A percentile compares a stretch with the other conserved stretches of the same genome.
These are phyloP conservation scores for Sedum album DNA, from an alignment of 164 flowering plant genomes.

Conservation along the genomic window DNA sequence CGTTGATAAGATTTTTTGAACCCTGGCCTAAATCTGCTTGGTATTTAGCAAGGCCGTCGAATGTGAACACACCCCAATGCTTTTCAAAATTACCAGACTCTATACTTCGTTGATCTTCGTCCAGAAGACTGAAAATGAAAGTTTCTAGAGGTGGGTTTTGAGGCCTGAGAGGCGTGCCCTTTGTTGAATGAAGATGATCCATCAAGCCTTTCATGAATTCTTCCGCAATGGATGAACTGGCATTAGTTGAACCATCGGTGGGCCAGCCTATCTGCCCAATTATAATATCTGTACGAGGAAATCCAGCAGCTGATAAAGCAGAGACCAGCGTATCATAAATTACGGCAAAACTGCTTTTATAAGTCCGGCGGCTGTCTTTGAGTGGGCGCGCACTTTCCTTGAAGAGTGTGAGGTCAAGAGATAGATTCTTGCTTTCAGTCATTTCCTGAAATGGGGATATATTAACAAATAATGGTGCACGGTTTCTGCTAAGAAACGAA, in stretches of 20 bases:
- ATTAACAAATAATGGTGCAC: constrained; percentile 64
- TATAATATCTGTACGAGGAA: constrained; percentile 48
- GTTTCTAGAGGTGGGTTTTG: constrained; percentile 41
- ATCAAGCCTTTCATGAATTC: constrained; percentile 58
- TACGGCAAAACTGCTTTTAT: constrained; percentile 64
- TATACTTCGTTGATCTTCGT: constrained; percentile 65
- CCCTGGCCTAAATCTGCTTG: constrained; percentile 45
- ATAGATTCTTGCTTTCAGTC: constrained; percentile 49
- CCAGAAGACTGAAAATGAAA: constrained; percentile 60
- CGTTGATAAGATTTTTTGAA: constrained; percentile 42
- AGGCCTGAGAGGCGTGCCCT: constrained; percentile 70
- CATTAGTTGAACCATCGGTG: constrained; percentile 75
- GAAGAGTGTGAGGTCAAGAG: constrained; percentile 60
- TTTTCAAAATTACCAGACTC: constrained; percentile 56
- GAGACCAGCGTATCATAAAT: constrained; percentile 5
- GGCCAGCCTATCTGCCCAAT: constrained; percentile 87
- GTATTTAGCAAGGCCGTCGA: constrained; percentile 92
- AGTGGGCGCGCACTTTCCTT: constrained; percentile 38
- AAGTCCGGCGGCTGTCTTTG: constrained; percentile 45
- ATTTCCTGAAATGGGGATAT: constrained; percentile 60
- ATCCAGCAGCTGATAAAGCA: constrained; percentile 53
- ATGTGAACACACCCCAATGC: constrained; percentile 88
- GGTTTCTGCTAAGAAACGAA: constrained; percentile 54
- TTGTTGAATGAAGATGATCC: constrained; percentile 43
- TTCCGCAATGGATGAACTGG: constrained; percentile 51